phyloP scores from a whole-genome alignment of 83 land plant species.

The Picea engelmannii region DNA sequence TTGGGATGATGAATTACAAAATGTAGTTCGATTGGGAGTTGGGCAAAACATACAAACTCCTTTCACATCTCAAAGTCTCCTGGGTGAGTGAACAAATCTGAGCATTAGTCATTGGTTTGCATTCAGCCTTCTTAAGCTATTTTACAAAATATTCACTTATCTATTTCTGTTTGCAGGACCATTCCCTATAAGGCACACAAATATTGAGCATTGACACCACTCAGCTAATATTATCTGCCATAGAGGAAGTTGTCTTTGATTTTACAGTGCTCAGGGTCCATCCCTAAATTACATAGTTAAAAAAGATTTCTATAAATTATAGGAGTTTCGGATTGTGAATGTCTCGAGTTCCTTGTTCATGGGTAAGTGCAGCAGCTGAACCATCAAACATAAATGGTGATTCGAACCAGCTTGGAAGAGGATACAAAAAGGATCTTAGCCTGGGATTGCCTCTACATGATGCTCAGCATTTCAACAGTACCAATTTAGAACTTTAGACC shows the following conservation, averaged over 20 bases:
- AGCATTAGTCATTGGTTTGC: neutral
- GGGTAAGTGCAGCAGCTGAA: neutral
- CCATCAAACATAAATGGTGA: neutral
- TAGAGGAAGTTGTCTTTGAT: neutral
- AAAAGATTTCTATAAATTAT: neutral
- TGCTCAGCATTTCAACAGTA: conserved; percentile 3
- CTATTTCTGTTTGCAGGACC: neutral
- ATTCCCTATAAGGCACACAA: conserved; percentile 5
- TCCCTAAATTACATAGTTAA: neutral
- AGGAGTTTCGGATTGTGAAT: neutral
- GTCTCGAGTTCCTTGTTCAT: neutral
- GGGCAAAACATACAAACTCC: conserved; percentile 4
- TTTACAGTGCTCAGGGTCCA: neutral
- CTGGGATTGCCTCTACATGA: conserved; percentile 6
- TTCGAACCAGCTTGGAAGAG: neutral
- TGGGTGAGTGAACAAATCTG: neutral
- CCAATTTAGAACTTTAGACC: neutral
- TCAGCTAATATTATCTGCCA: neutral
- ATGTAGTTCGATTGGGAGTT: neutral
- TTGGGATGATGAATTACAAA: conserved; percentile 11
- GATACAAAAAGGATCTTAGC: neutral
- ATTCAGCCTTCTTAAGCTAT: neutral
- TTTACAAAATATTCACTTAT: neutral
- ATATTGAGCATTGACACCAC: conserved; percentile 1
- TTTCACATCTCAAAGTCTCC: conserved; percentile 6